phyloP scores from a whole-genome alignment of 2,329 filamentous ascomycete genomes.

The Graphiopsis chlorocephala region DNA sequence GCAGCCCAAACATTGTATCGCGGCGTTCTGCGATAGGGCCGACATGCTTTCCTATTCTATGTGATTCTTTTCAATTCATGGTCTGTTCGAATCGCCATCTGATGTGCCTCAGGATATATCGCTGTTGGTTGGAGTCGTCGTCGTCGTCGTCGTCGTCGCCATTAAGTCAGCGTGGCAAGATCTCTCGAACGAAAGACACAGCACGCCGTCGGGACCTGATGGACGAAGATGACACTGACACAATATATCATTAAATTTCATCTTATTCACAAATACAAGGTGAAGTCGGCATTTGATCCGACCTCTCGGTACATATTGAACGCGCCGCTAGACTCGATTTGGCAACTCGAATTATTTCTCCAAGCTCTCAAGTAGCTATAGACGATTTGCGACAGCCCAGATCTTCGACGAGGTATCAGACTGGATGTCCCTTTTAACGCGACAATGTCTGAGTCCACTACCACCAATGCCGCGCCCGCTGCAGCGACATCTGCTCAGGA shows the following conservation, averaged over 20 bases:
- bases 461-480: neutral
- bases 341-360: conserved; percentile 8
- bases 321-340: neutral
- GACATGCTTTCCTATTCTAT: neutral
- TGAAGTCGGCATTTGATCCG: neutral
- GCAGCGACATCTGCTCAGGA: neutral
- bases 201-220: neutral
- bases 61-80: neutral
- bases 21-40: neutral
- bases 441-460: neutral
- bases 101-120: neutral
- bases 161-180: neutral
- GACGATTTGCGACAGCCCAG: neutral
- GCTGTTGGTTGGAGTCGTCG: neutral
- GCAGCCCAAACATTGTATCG: neutral
- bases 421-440: neutral
- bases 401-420: neutral
- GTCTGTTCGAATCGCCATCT: neutral
- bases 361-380: neutral
- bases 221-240: neutral
- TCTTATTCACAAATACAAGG: neutral
- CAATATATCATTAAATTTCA: neutral
- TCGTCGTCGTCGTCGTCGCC: neutral
- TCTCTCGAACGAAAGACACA: neutral
- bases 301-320: neutral